phyloP scores from a whole-genome alignment of 257 asterid genomes.

The Solanum peruvianum region DNA sequence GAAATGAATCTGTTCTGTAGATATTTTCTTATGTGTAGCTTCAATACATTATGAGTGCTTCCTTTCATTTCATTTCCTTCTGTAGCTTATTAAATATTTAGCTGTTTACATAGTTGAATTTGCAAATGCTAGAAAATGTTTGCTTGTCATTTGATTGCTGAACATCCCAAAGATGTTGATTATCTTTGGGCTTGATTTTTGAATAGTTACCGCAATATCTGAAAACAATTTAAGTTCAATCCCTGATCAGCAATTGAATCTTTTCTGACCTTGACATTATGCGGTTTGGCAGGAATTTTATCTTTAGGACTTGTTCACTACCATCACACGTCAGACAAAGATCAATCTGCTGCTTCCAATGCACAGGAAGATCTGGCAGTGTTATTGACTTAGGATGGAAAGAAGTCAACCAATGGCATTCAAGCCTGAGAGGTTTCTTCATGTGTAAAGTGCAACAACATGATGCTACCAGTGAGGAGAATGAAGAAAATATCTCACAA shows the following conservation, averaged over 20 bases:
- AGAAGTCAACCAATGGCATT: not conserved
- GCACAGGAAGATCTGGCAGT: not conserved
- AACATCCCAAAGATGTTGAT: not conserved
- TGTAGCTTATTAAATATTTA: not conserved
- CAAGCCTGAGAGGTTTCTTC: constrained; percentile 2
- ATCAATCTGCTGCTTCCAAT: constrained; percentile 8
- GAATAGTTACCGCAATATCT: not conserved
- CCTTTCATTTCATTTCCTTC: not conserved
- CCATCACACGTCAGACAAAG: constrained; percentile 9
- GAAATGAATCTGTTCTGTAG: not conserved
- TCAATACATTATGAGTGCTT: not conserved
- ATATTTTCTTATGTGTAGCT: not conserved
- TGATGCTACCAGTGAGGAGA: constrained; percentile 11
- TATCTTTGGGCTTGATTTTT: not conserved
- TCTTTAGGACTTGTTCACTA: constrained; percentile 16
- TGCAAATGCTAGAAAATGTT: not conserved
- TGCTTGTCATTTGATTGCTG: not conserved
- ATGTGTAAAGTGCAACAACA: constrained; percentile 19
- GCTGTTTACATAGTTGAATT: not conserved
- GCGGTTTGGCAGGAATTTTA: not conserved
- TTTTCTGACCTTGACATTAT: not conserved
- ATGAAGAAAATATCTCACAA: constrained; percentile 30
- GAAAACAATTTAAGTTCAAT: not conserved
- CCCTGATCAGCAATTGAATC: not conserved
- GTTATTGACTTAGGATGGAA: constrained; percentile 3